Evolutionary conservation across 108 stramenopile genomes (phyloP).

Genomic region (Nitzschia sp.): DNA sequence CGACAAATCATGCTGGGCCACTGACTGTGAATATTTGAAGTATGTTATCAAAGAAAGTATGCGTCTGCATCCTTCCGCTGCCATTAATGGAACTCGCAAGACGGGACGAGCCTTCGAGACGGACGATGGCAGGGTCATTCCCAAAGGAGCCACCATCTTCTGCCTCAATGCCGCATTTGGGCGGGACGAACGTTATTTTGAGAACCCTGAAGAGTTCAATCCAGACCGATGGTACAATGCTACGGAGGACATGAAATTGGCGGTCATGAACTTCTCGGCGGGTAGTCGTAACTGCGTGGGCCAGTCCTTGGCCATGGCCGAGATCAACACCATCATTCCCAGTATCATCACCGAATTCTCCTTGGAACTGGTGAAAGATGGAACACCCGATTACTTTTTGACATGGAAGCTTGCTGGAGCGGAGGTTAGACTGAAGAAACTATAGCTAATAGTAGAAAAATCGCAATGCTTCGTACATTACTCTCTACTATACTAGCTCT

Average conservation of each 20-base stretch:
- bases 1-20: too few species aligned
- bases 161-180: neutral
- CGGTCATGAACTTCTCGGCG: conserved; percentile 19
- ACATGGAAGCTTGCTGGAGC: conserved; percentile 22
- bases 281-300: conserved; percentile 33
- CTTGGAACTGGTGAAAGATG: conserved; percentile 27
- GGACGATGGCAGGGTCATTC: conserved; percentile 6
- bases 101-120: conserved; percentile 21
- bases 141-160: conserved; percentile 20
- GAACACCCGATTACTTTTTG: conserved; percentile 7
- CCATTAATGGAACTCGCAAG: conserved; percentile 6
- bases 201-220: conserved; percentile 23
- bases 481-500: too few species aligned
- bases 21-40: conserved; percentile 7
- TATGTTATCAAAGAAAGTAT: conserved; percentile 32
- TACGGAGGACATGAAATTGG: conserved; percentile 19
- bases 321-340: conserved; percentile 13
- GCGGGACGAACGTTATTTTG: conserved; percentile 18
- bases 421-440: neutral
- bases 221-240: conserved; percentile 40
- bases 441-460: too few species aligned
- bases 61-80: conserved; percentile 23
- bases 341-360: neutral
- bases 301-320: conserved; percentile 22
- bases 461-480: too few species aligned